Conservation (phyloP, 2,329 filamentous ascomycete genomes). For the Venturia effusa region DNA sequence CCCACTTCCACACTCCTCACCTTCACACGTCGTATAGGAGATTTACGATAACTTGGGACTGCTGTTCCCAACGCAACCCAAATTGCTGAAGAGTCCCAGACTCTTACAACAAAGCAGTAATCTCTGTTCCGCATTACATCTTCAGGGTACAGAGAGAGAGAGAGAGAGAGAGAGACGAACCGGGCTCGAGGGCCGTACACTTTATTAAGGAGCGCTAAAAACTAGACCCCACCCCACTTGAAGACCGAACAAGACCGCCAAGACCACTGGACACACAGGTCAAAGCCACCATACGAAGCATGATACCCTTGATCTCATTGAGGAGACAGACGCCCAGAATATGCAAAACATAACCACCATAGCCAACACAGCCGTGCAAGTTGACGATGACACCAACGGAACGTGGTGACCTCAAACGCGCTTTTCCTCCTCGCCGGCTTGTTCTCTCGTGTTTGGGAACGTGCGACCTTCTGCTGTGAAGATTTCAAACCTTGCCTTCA, state of each 20-base stretch:
- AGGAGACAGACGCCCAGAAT: not conserved
- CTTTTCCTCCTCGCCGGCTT: not conserved
- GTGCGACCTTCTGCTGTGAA: not conserved
- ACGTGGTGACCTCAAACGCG: not conserved
- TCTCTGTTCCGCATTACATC: not conserved
- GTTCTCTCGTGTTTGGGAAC: not conserved
- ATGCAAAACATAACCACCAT: conserved; percentile 3
- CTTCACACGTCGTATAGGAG: no score
- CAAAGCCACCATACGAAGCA: not conserved
- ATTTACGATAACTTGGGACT: no score
- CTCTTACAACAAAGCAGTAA: not conserved
- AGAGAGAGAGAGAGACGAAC: no score
- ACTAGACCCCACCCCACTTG: not conserved
- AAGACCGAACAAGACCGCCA: not conserved
- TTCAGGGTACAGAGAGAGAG: no score
- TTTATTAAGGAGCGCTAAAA: not conserved
- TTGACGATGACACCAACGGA: not conserved
- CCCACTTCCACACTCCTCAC: no score
- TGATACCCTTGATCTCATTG: not conserved
- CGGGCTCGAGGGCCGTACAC: not conserved
- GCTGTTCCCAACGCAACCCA: no score
- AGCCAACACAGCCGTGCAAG: not conserved
- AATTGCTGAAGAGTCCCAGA: no score
- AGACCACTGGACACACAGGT: not conserved
- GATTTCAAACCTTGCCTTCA: not conserved